Conservation (phyloP, 441 rosid species). For the Erodium moschatum region DNA sequence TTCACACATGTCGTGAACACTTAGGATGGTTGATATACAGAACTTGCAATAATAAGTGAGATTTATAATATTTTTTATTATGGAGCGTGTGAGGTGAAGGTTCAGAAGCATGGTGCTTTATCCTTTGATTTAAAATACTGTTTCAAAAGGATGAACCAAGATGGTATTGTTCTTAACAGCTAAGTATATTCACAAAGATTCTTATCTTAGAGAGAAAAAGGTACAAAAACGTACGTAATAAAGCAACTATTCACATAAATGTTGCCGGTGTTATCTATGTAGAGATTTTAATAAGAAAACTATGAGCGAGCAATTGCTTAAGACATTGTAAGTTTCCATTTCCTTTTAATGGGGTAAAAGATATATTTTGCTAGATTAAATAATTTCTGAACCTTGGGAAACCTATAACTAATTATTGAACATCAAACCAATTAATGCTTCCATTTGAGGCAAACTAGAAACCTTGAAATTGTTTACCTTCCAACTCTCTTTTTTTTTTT, state of each 20-base stretch:
- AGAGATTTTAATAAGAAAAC: not conserved
- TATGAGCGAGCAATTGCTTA: not conserved
- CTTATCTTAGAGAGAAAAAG: not conserved
- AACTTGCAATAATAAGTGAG: not conserved
- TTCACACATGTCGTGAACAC: not conserved
- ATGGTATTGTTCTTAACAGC: not conserved
- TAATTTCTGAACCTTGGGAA: not conserved
- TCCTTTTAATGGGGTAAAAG: not conserved
- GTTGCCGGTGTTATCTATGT: not conserved
- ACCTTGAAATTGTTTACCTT: not conserved
- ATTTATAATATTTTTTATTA: too few species aligned
- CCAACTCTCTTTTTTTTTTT: not conserved
- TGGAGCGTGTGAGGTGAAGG: too few species aligned
- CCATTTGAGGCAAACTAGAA: constrained; percentile 6
- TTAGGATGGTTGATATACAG: not conserved
- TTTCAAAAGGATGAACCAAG: not conserved
- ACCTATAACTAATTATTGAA: not conserved
- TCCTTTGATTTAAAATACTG: not conserved
- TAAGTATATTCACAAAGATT: not conserved
- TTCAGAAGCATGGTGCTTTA: not conserved
- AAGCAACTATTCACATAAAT: not conserved
- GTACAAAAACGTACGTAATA: not conserved
- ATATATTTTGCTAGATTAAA: not conserved
- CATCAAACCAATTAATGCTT: not conserved
- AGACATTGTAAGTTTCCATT: not conserved